Percentiles rank a stretch among this genome's conserved stretches.
Conservation (phyloP, 352 stramenopile genomes). For the Pythium sukuiense region DNA sequence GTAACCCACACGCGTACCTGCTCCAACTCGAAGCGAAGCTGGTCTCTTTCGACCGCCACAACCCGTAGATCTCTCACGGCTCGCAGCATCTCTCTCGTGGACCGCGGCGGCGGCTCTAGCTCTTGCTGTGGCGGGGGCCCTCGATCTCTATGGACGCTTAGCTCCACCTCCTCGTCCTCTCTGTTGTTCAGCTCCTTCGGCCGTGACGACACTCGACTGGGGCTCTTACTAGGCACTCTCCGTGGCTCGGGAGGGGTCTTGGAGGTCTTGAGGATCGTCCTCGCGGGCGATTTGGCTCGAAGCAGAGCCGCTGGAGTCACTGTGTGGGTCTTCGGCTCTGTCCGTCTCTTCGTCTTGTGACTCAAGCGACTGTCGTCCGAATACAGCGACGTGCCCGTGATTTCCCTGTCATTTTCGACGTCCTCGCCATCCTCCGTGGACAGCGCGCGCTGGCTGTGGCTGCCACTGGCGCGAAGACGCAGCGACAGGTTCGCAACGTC, state of each 20-base stretch:
- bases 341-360: not conserved
- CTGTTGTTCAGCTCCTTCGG: not conserved
- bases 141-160: conserved; percentile 30
- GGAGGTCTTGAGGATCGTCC: conserved; percentile 25
- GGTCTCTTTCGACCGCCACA: conserved; percentile 70
- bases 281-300: conserved; percentile 19
- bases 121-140: not conserved
- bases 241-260: not conserved
- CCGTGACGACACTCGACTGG: not conserved
- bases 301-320: not conserved
- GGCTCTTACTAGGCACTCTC: conserved; percentile 1
- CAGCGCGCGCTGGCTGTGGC: conserved; percentile 16
- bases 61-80: conserved; percentile 58
- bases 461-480: conserved; percentile 51
- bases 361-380: not conserved
- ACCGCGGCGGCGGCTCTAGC: conserved; percentile 9
- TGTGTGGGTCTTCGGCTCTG: not conserved
- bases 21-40: conserved; percentile 75
- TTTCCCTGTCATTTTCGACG: not conserved
- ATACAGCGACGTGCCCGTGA: conserved; percentile 8
- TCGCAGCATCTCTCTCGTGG: conserved; percentile 25
- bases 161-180: conserved; percentile 1
- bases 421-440: conserved; percentile 26
- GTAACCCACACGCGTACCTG: conserved; percentile 29
- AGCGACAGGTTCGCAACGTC: conserved; percentile 75